Evolutionary conservation across 2,329 filamentous ascomycete genomes (phyloP).

Genomic region (Chaetomiaceae sp.): DNA sequence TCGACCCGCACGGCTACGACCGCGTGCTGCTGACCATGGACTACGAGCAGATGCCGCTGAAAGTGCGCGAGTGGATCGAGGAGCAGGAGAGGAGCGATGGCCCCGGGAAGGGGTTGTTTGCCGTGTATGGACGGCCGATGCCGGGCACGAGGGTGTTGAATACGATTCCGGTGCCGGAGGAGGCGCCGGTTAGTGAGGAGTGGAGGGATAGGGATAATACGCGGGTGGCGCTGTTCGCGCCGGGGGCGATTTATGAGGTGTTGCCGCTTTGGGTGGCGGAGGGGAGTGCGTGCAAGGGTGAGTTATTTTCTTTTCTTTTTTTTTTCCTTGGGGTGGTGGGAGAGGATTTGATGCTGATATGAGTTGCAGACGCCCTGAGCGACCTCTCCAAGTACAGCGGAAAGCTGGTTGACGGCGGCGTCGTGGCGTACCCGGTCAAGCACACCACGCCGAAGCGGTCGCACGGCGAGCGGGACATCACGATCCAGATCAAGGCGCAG

Average conservation of each 20-base stretch:
- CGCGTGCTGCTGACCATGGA: slow-evolving; percentile 46
- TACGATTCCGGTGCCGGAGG: slow-evolving; percentile 31
- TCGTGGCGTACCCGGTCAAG: slow-evolving; percentile 30
- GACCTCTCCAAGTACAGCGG: slow-evolving; percentile 29
- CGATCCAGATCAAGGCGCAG: slow-evolving; percentile 36
- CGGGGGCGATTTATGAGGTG: slow-evolving; percentile 46
- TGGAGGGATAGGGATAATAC: slow-evolving; percentile 31
- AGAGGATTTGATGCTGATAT: neutral
- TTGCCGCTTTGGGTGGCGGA: slow-evolving; percentile 48
- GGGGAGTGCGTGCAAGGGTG: slow-evolving; percentile 40
- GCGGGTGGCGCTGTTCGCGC: slow-evolving; percentile 47
- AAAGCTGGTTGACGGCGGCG: slow-evolving; percentile 25
- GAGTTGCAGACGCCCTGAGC: slow-evolving; percentile 16
- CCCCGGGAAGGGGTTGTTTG: slow-evolving; percentile 38
- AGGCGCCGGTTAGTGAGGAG: slow-evolving; percentile 28
- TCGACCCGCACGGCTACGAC: slow-evolving; percentile 48
- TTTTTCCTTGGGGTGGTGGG: neutral
- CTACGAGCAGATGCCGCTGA: slow-evolving; percentile 39
- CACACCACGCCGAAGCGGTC: slow-evolving; percentile 30
- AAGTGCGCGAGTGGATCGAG: slow-evolving; percentile 47
- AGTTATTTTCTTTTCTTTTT: slow-evolving; percentile 17
- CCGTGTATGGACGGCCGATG: slow-evolving; percentile 38
- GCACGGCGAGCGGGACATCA: slow-evolving; percentile 28
- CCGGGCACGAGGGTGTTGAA: slow-evolving; percentile 36
- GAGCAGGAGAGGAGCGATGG: slow-evolving; percentile 35